phyloP scores from a whole-genome alignment of 805 yeast genomes.

The Metschnikowia peoriensis region DNA sequence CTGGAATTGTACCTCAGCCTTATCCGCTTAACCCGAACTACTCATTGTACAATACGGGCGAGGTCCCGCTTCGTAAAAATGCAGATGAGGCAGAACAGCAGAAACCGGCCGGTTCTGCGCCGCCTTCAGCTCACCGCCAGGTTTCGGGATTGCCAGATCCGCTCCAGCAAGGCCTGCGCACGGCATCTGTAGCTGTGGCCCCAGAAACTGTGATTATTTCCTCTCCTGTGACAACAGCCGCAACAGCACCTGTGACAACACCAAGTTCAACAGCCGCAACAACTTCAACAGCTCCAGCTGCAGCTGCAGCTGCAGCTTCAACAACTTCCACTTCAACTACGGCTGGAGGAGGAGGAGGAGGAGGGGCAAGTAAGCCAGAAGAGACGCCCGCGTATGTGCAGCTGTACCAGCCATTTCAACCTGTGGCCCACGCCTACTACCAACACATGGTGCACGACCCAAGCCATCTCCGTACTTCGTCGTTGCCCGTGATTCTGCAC shows the following conservation, averaged over 20 bases:
- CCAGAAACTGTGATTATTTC: background rate
- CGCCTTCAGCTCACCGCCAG: conserved; percentile 29
- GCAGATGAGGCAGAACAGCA: background rate
- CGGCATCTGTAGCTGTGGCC: background rate
- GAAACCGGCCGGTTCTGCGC: background rate
- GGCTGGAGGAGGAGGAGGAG: conserved; percentile 1
- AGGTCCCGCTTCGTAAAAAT: conserved; percentile 6
- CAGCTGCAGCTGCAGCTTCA: too few relatives aligned
- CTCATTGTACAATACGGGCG: conserved; percentile 26
- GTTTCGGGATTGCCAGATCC: conserved; percentile 42
- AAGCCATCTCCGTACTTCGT: conserved; percentile 15
- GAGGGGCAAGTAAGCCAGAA: background rate
- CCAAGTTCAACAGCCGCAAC: too few relatives aligned
- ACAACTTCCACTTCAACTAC: background rate
- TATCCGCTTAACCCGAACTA: conserved; percentile 37
- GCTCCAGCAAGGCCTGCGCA: conserved; percentile 24
- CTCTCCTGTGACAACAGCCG: background rate
- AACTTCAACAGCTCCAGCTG: too few relatives aligned
- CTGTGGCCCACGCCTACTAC: conserved; percentile 14
- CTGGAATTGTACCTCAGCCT: conserved; percentile 33
- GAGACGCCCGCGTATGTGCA: conserved; percentile 13
- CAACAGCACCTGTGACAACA: too few relatives aligned
- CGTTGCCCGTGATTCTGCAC: conserved; percentile 16
- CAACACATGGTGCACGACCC: conserved; percentile 16
- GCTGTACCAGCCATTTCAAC: conserved; percentile 17